These are phyloP conservation scores for Nematocida minor DNA, from an alignment of 371 early-diverging fungal species.

Conservation along the genomic window DNA sequence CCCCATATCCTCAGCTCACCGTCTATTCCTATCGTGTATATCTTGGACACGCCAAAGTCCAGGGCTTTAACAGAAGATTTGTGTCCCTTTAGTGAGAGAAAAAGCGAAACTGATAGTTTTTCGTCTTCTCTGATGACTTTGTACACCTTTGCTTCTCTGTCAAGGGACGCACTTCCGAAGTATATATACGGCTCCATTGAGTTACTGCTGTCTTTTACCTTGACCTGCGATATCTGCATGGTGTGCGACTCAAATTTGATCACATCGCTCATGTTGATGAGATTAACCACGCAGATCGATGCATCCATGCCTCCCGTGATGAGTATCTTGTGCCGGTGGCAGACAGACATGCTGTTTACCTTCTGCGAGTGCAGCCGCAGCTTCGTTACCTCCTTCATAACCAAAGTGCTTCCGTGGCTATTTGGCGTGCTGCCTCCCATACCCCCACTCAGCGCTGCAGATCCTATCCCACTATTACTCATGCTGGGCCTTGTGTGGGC, in stretches of 20 bases:
- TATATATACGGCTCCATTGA: not conserved
- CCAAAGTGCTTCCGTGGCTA: not conserved
- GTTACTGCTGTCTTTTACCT: constrained; percentile 3
- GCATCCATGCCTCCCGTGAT: constrained; percentile 36
- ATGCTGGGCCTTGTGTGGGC: not conserved
- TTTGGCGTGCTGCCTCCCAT: too few species aligned
- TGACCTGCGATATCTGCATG: constrained; percentile 48
- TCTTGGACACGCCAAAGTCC: constrained; percentile 22
- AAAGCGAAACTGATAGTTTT: constrained; percentile 17
- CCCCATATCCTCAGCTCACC: constrained; percentile 48
- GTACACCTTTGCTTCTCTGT: constrained; percentile 51
- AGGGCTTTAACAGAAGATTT: constrained; percentile 45
- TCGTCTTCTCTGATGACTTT: constrained; percentile 21
- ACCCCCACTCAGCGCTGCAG: too few species aligned
- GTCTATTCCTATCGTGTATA: constrained; percentile 53
- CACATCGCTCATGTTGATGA: constrained; percentile 18
- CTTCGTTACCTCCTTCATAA: constrained; percentile 27
- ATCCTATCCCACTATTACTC: too few species aligned
- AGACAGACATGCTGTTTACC: constrained; percentile 37
- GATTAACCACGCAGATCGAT: constrained; percentile 40
- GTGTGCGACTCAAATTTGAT: constrained; percentile 46
- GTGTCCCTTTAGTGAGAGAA: constrained; percentile 35
- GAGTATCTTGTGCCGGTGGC: constrained; percentile 40
- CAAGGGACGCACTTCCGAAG: constrained; percentile 46
- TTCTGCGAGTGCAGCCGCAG: constrained; percentile 40